Conservation (phyloP, 441 rosid species). For the Lepidium campestre region DNA sequence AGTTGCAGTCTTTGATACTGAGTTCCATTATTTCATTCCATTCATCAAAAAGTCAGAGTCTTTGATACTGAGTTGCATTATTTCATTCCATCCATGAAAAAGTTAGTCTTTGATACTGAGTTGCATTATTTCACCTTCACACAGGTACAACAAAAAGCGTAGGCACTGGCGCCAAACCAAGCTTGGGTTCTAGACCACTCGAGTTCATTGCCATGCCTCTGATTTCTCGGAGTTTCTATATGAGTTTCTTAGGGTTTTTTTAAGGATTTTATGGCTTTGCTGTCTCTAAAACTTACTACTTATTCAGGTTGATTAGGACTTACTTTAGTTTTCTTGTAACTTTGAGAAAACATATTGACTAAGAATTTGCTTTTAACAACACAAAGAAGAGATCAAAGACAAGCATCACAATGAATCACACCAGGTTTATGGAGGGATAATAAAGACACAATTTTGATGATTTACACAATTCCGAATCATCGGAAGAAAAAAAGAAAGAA, state of each 20-base stretch:
- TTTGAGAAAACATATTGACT: neutral
- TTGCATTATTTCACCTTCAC: neutral
- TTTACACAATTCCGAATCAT: constrained; percentile 3
- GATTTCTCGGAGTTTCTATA: too few relatives aligned
- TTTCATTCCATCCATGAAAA: neutral
- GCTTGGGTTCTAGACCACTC: constrained; percentile 56
- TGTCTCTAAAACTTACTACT: too few relatives aligned
- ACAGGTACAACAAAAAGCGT: constrained; percentile 85
- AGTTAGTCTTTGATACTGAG: too few relatives aligned
- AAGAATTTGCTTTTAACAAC: neutral
- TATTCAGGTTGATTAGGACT: neutral
- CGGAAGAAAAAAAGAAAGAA: neutral
- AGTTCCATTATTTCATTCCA: neutral
- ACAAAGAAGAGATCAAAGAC: constrained; percentile 12
- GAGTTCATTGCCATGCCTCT: neutral
- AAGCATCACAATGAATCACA: neutral
- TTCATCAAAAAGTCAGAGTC: neutral
- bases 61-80: neutral
- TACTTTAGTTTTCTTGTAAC: neutral
- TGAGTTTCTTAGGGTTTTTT: neutral
- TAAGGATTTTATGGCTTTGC: neutral
- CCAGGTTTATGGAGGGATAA: neutral
- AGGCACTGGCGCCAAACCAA: constrained; percentile 94
- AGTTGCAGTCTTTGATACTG: too few relatives aligned
- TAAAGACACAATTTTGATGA: neutral